These are phyloP conservation scores for Vanderwaltozyma yarrowii DNA, from an alignment of 805 yeast genomes.

Conservation along the genomic window DNA sequence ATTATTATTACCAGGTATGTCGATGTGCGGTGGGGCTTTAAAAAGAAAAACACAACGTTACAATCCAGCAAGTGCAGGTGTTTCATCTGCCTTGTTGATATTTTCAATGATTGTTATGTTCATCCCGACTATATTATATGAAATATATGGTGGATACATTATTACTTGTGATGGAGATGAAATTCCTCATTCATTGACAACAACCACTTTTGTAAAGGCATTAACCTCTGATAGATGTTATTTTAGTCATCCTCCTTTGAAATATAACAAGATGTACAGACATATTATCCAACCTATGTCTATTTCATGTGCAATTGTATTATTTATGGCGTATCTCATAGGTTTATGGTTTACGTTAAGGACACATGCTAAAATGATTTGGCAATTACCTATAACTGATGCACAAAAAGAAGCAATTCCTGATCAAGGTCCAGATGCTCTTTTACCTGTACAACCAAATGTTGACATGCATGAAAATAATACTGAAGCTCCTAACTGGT, in stretches of 20 bases:
- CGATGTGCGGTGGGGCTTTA: constrained; percentile 97
- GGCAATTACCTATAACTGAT: constrained; percentile 58
- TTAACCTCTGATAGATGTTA: constrained; percentile 41
- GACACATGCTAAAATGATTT: constrained; percentile 93
- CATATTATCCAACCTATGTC: constrained; percentile 75
- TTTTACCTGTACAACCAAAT: background rate
- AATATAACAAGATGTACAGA: constrained; percentile 55
- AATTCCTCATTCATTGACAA: constrained; percentile 5
- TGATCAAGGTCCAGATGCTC: constrained; percentile 1
- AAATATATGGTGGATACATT: constrained; percentile 81
- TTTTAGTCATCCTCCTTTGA: constrained; percentile 66
- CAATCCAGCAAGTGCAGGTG: constrained; percentile 95
- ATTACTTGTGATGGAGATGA: constrained; percentile 44
- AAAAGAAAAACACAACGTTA: constrained; percentile 88
- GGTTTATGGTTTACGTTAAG: constrained; percentile 89
- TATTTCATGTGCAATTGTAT: constrained; percentile 63
- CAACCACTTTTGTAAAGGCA: constrained; percentile 39
- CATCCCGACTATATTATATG: constrained; percentile 84
- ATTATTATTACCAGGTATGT: constrained; percentile 78
- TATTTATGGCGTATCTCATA: constrained; percentile 75
- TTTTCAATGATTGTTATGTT: constrained; percentile 86
- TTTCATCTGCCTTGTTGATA: constrained; percentile 87
- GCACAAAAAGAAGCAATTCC: constrained; percentile 2
- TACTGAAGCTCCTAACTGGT: constrained; percentile 75
- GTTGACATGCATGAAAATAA: constrained; percentile 32